Base-by-base conservation (phyloP, 345 rosid species). In the Diplotaxis tenuifolia region DNA sequence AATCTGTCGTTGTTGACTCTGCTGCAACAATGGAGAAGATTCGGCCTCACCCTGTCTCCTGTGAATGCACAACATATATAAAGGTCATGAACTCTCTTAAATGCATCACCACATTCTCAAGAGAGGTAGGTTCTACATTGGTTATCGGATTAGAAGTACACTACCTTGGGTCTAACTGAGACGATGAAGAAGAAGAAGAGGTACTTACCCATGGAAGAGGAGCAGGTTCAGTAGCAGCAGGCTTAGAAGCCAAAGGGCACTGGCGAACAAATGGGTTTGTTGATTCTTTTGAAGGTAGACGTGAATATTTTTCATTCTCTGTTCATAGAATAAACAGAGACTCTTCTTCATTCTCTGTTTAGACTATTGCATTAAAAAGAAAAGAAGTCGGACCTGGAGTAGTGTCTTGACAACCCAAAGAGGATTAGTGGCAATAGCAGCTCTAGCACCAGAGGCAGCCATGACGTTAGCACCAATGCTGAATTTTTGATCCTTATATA, bases 351-450 rank as follows among this genome's bases (percentile, higher is more conserved):
- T n/a, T n/a, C n/a, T n/a, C n/a, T n/a, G n/a, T n/a, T n/a, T n/a
- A n/a, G n/a, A n/a, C n/a, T n/a, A n/a, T n/a, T n/a, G n/a, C n/a
- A n/a, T n/a, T 2, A 56, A 32, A 54, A 8, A 63, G 20, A 57
- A 7, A 61, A 29, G 38, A 12, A 65, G 20, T 73, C 84, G 1
- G 65, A 92, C 94, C 81, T 92, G 98, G 70, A 87, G 91, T 78
- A 96, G 81, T 68, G 96, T 89, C 85, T 91, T 91, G 70, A 91
- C 97, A 81, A 89, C 98, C 98, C 98, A 92, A 73, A 90, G 93
- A 77, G 98, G 95, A 79, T 89, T 91, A 6, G 93, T 91, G 47
- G 78, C 83, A 61, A 88, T 83, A 7, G 86, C 90, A 75, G 88
- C 97, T 29, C 97, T 91, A 78, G 95, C 98, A 73, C 90, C 96